Percentiles rank a stretch among this genome's conserved stretches.
Conservation (phyloP, 1,284 basidiomycete genomes). For the Trametes polyzona region DNA sequence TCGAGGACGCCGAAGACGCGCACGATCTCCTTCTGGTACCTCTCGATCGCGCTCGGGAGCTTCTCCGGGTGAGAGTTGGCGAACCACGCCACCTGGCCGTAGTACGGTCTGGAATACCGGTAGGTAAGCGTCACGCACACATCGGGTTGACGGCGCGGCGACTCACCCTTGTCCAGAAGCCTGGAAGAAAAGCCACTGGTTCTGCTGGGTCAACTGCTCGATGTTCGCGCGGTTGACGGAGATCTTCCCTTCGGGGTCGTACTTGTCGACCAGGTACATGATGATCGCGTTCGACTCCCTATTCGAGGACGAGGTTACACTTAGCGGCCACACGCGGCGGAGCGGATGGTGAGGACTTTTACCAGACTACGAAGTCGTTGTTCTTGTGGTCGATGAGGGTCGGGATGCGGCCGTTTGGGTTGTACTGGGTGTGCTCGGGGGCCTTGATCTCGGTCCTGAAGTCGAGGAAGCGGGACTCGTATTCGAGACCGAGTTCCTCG, state of each 20-base stretch:
- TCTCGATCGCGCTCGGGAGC: constrained; percentile 31
- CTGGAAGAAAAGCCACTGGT: constrained; percentile 37
- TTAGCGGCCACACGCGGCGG: too few species aligned
- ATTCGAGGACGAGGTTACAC: too few species aligned
- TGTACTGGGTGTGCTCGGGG: constrained; percentile 25
- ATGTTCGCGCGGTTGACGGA: constrained; percentile 27
- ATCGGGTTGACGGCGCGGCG: background rate
- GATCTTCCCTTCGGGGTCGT: constrained; percentile 39
- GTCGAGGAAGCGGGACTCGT: constrained; percentile 33
- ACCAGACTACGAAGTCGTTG: constrained; percentile 32
- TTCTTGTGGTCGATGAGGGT: constrained; percentile 39
- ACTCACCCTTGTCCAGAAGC: constrained; percentile 35
- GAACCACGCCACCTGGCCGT: constrained; percentile 34
- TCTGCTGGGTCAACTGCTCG: constrained; percentile 26
- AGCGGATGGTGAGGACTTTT: too few species aligned
- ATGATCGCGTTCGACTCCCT: constrained; percentile 43
- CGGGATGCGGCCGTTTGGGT: constrained; percentile 37
- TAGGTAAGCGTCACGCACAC: background rate
- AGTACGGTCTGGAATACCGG: constrained; percentile 16
- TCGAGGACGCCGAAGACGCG: constrained; percentile 39
- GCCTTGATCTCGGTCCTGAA: constrained; percentile 33
- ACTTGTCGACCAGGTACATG: constrained; percentile 37
- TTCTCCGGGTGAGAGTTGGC: constrained; percentile 26
- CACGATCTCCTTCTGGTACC: constrained; percentile 37
- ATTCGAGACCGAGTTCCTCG: constrained; percentile 34